A percentile compares a stretch with the other conserved stretches of the same genome.
These are phyloP conservation scores for Shiraia sp. DNA, from an alignment of 2,329 filamentous ascomycete species.

Conservation along the genomic window DNA sequence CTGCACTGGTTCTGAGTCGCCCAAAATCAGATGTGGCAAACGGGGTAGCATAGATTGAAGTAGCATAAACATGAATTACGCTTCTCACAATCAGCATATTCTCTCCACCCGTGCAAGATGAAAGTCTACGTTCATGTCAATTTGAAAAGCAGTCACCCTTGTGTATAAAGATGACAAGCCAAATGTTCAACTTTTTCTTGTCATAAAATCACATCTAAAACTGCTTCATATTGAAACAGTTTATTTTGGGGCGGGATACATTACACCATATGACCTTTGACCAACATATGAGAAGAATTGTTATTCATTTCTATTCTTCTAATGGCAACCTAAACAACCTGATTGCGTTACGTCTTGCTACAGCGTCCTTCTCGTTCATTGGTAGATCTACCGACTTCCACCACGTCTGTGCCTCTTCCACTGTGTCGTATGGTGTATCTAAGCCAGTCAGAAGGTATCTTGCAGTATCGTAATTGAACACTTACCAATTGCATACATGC, in stretches of 20 bases:
- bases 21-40: constrained; percentile 24
- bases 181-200: no score
- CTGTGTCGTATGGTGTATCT: constrained; percentile 33
- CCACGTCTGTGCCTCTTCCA: constrained; percentile 36
- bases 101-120: no score
- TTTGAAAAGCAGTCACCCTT: no score
- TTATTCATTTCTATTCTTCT: no score
- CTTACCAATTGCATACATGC: constrained; percentile 46
- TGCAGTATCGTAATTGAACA: background rate
- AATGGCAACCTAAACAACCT: constrained; percentile 32
- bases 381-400: constrained; percentile 32
- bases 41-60: constrained; percentile 2
- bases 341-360: constrained; percentile 29
- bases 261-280: no score
- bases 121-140: no score
- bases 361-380: constrained; percentile 30
- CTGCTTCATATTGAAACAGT: no score
- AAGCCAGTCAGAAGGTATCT: background rate
- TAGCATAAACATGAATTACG: constrained; percentile 1
- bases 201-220: no score
- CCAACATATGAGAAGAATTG: no score
- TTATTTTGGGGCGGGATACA: no score
- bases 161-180: no score
- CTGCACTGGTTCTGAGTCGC: constrained; percentile 48
- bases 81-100: no score